A percentile compares a stretch with the other conserved stretches of the same genome.
These are phyloP conservation scores for Globisporangium spinosum DNA, from an alignment of 352 stramenopile genomes.

Conservation along the genomic window DNA sequence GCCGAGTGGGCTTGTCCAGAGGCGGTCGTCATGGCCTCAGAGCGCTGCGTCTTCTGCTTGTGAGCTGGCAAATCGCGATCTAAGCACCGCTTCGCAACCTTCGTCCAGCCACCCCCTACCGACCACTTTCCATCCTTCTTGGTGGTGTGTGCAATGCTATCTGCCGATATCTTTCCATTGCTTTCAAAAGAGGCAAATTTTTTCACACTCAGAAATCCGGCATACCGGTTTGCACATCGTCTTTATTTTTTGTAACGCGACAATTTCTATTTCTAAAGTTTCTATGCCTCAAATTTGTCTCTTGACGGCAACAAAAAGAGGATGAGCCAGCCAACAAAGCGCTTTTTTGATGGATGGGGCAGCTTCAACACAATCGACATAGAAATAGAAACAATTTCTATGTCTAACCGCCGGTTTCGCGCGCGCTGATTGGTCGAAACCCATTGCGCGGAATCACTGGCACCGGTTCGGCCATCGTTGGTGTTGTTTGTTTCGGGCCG, in stretches of 20 bases:
- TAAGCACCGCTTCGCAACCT: background rate
- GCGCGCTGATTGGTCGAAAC: background rate
- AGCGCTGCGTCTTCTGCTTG: background rate
- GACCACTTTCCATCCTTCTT: background rate
- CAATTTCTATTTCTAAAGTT: too few species aligned
- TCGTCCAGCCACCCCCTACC: background rate
- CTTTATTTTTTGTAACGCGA: too few species aligned
- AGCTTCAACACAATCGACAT: background rate
- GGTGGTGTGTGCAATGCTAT: too few species aligned
- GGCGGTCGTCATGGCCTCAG: background rate
- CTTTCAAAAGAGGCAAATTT: background rate
- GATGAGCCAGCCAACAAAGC: too few species aligned
- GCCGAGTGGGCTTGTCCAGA: background rate
- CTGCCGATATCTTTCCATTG: background rate
- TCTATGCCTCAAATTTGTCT: too few species aligned
- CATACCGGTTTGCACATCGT: too few species aligned
- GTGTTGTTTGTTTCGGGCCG: background rate
- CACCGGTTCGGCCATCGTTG: slow-evolving; percentile 1
- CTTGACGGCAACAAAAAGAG: too few species aligned
- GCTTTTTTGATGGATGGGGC: background rate
- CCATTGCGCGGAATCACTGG: background rate
- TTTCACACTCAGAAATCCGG: background rate
- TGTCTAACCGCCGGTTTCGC: background rate
- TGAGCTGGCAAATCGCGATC: background rate
- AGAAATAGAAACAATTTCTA: background rate